Base-by-base conservation (phyloP, 129 eudicot species). In the Kitagawia praeruptora region DNA sequence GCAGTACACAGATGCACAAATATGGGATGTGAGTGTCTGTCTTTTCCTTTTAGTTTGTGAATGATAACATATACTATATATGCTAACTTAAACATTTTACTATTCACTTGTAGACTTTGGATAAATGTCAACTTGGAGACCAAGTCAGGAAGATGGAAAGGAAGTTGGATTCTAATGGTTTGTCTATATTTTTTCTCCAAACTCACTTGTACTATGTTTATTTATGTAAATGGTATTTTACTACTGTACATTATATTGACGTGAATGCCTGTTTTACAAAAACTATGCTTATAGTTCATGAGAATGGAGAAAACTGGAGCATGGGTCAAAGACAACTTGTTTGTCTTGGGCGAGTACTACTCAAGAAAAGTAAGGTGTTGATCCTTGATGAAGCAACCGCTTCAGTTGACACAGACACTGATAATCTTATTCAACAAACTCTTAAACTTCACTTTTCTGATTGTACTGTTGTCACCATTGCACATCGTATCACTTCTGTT, bases 231-330 rank as follows among this genome's bases (percentile, higher is more conserved):
- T 31, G 34, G 34, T 31, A 31, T 31, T 31, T 31, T 31, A 31
- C 34, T 31, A 31, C 34, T 25, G 2, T 3, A 64, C 6, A 2
- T 1, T 56, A 23, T 27, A 23, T 64, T 64, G 19, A 25, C 27
- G 70, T 7, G 7, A 11, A 64, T 64, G 28, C 64, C 64, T 21
- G 12, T 21, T 56, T 56, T 56, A 23, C 6, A 0, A 16, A 0
- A 23, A 56, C 28, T 21, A 56, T 71, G 54, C 78, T 31, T 31
- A 31, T 31, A 91, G 94, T 92, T 31, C 85, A 86, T 47, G 94
- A 89, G 38, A 92, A 91, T 48, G 96, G 98, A 1, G 91, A 89
- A 58, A 93, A 93, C 47, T 93, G 98, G 96, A 93, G 98, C 77
- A 85, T 84, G 51, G 96, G 98, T 21, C 98, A 91, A 2, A 34